Percentiles rank a stretch among this genome's conserved stretches.
Evolutionary conservation across 257 asterid species (phyloP).

Genomic region (Dorcoceras hygrometricum): DNA sequence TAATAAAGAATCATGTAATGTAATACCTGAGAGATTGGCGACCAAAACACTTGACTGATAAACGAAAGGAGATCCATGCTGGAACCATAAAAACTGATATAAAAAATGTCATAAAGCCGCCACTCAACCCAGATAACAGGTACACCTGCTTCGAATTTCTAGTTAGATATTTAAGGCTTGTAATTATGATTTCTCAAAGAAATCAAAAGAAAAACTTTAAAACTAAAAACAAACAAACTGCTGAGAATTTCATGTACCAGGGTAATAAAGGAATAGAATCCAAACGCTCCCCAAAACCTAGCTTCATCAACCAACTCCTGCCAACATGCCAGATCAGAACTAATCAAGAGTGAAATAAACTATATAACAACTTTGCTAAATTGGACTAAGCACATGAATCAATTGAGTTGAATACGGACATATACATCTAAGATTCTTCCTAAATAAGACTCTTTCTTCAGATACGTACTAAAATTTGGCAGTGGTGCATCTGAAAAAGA

Average conservation of each 20-base stretch:
- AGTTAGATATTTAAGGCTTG: conserved; percentile 29
- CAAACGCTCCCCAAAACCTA: conserved; percentile 99
- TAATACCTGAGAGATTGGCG: conserved; percentile 71
- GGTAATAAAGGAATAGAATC: conserved; percentile 74
- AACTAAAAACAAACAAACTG: conserved; percentile 24
- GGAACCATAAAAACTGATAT: conserved; percentile 72
- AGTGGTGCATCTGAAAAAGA: not conserved
- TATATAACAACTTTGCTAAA: conserved; percentile 9
- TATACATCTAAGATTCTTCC: conserved; percentile 4
- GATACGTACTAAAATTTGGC: conserved; percentile 3
- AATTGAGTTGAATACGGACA: conserved; percentile 12
- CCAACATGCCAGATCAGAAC: conserved; percentile 19
- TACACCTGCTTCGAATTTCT: conserved; percentile 61
- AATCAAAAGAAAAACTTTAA: not conserved
- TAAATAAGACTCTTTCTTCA: conserved; percentile 1
- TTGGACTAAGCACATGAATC: conserved; percentile 15
- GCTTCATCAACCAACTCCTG: conserved; percentile 87
- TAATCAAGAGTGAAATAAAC: conserved; percentile 19
- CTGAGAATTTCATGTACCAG: conserved; percentile 48
- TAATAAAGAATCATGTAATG: conserved; percentile 20
- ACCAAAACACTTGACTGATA: conserved; percentile 56
- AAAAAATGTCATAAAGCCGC: conserved; percentile 79
- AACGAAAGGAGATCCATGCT: conserved; percentile 70
- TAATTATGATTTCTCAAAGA: conserved; percentile 19
- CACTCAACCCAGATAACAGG: conserved; percentile 73